Evolutionary conservation across 163 green algal species (phyloP).

Genomic region (Scenedesmus sp.): DNA sequence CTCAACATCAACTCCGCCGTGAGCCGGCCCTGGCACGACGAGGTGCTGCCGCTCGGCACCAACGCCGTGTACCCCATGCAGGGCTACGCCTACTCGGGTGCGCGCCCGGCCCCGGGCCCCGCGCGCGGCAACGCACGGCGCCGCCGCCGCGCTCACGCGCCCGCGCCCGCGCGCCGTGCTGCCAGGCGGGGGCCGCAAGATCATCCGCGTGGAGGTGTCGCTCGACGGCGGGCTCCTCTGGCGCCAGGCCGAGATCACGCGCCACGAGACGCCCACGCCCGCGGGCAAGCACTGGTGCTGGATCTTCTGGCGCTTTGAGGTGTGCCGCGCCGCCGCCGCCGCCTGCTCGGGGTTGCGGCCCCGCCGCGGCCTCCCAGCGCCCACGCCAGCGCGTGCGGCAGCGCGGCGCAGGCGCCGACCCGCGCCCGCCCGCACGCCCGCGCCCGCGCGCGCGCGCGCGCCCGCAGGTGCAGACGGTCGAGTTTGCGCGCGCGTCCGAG

Average conservation of each 20-base stretch:
- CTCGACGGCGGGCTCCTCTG: constrained; percentile 89
- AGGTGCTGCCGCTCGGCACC: constrained; percentile 75
- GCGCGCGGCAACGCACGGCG: not conserved
- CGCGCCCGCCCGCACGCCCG: too few relatives aligned
- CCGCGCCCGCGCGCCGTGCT: not conserved
- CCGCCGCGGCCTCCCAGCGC: too few relatives aligned
- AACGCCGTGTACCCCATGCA: constrained; percentile 78
- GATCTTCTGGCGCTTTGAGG: constrained; percentile 79
- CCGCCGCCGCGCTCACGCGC: not conserved
- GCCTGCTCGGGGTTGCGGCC: too few relatives aligned
- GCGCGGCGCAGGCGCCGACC: too few relatives aligned
- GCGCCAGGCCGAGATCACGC: constrained; percentile 79
- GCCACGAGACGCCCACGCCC: constrained; percentile 70
- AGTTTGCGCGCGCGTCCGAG: constrained; percentile 74
- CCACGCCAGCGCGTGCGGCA: too few relatives aligned
- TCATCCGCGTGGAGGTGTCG: constrained; percentile 93
- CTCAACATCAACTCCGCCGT: constrained; percentile 97
- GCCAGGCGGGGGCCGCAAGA: constrained; percentile 85
- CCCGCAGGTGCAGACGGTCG: constrained; percentile 51
- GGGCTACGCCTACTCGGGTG: constrained; percentile 95
- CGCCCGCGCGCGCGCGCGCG: too few relatives aligned
- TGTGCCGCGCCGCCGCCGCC: constrained; percentile 52
- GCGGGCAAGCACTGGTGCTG: constrained; percentile 88
- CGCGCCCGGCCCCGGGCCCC: constrained; percentile 56
- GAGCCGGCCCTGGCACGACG: constrained; percentile 85